These are phyloP conservation scores for Zygosaccharomyces siamensis DNA, from an alignment of 805 yeast genomes.

Conservation along the genomic window DNA sequence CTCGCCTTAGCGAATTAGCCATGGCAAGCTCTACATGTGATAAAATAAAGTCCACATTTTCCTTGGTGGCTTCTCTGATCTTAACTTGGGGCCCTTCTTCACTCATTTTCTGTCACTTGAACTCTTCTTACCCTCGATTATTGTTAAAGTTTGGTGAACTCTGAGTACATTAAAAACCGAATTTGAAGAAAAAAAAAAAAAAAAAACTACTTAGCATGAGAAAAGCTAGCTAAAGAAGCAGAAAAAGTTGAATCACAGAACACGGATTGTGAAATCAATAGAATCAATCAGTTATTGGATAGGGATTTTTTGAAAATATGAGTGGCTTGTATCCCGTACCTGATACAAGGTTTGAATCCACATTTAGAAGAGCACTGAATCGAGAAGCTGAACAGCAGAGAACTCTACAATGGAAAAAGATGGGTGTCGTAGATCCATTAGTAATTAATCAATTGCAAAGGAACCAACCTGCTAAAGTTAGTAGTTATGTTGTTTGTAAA, in stretches of 20 bases:
- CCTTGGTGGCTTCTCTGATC: conserved; percentile 78
- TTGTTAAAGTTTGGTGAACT: neutral
- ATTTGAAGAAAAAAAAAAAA: neutral
- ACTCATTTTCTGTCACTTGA: conserved; percentile 21
- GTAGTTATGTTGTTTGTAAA: conserved; percentile 42
- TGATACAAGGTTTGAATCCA: conserved; percentile 62
- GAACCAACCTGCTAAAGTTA: conserved; percentile 25
- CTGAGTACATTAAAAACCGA: neutral
- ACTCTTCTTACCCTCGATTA: neutral
- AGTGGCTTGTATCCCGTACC: conserved; percentile 41
- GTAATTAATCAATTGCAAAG: conserved; percentile 13
- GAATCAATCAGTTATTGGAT: neutral
- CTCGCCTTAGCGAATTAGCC: conserved; percentile 88
- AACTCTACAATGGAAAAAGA: conserved; percentile 12
- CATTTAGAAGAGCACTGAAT: conserved; percentile 44
- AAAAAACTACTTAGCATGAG: neutral
- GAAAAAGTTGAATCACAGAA: neutral
- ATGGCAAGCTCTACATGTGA: conserved; percentile 82
- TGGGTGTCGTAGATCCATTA: conserved; percentile 13
- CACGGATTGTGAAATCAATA: neutral
- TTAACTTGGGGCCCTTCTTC: conserved; percentile 66
- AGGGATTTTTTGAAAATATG: conserved; percentile 14
- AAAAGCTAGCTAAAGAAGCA: too few species aligned
- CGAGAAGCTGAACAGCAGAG: conserved; percentile 25
- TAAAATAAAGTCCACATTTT: conserved; percentile 84